These are phyloP conservation scores for Trichoderma semiorbis DNA, from an alignment of 2,329 filamentous ascomycete genomes.

Conservation along the genomic window DNA sequence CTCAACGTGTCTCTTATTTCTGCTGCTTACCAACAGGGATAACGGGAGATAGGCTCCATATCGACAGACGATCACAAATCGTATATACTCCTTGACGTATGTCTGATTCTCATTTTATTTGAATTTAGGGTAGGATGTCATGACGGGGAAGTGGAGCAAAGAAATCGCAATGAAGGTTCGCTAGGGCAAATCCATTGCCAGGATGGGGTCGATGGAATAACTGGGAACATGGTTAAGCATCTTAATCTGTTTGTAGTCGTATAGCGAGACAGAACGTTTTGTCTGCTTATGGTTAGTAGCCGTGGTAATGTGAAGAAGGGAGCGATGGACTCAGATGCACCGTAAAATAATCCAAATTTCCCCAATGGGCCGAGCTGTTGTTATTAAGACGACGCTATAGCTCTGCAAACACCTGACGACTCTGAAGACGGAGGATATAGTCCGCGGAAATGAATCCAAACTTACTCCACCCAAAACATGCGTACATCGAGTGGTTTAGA, in stretches of 20 bases:
- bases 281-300: not conserved
- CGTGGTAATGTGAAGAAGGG: not conserved
- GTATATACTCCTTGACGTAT: not conserved
- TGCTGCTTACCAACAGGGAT: not conserved
- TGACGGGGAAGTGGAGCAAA: not conserved
- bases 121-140: not conserved
- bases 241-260: not conserved
- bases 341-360: too few species aligned
- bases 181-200: not conserved
- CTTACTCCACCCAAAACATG: not conserved
- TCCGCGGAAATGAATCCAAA: not conserved
- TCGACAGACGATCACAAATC: not conserved
- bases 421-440: not conserved
- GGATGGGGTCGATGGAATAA: not conserved
- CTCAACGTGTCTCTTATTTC: not conserved
- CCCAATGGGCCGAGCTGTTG: not conserved
- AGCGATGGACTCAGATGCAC: not conserved
- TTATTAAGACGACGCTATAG: not conserved
- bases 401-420: not conserved
- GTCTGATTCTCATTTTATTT: not conserved
- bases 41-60: not conserved
- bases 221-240: not conserved
- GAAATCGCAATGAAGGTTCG: not conserved
- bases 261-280: not conserved
- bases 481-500: not conserved